A percentile compares a stretch with the other conserved stretches of the same genome.
phyloP scores from a whole-genome alignment of 1,284 basidiomycete species.

The Moniliophthora roreri region DNA sequence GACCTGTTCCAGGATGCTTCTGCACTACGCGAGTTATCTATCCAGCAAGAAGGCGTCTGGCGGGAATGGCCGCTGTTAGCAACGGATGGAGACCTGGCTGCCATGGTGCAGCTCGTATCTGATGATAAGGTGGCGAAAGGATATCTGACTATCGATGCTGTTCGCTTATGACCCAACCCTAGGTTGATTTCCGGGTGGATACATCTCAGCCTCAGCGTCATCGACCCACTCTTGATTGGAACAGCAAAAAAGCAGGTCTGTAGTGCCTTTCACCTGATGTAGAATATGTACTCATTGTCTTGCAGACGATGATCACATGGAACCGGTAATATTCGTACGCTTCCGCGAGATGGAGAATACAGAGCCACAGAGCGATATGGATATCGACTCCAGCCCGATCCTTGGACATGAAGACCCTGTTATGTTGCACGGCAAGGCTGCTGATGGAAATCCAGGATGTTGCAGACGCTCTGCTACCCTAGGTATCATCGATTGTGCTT shows the following conservation, averaged over 20 bases:
- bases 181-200: slow-evolving; percentile 72
- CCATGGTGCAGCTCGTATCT: slow-evolving; percentile 68
- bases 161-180: slow-evolving; percentile 4
- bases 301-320: slow-evolving; percentile 80
- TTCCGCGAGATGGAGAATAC: slow-evolving; percentile 28
- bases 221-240: slow-evolving; percentile 65
- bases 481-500: slow-evolving; percentile 56
- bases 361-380: slow-evolving; percentile 7
- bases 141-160: background rate
- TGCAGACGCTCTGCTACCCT: slow-evolving; percentile 42
- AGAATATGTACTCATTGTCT: slow-evolving; percentile 4
- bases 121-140: slow-evolving; percentile 57
- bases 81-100: slow-evolving; percentile 74
- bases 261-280: slow-evolving; percentile 9
- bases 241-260: slow-evolving; percentile 82
- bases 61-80: slow-evolving; percentile 72
- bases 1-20: slow-evolving; percentile 71
- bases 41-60: slow-evolving; percentile 48
- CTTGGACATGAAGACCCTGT: slow-evolving; percentile 4
- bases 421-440: slow-evolving; percentile 42
- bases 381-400: slow-evolving; percentile 19
- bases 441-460: slow-evolving; percentile 45
- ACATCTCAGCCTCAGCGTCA: slow-evolving; percentile 54
- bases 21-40: slow-evolving; percentile 56
- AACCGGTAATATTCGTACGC: slow-evolving; percentile 57